Base-by-base conservation (phyloP, 768 basidiomycete species). In the Russula sp. region DNA sequence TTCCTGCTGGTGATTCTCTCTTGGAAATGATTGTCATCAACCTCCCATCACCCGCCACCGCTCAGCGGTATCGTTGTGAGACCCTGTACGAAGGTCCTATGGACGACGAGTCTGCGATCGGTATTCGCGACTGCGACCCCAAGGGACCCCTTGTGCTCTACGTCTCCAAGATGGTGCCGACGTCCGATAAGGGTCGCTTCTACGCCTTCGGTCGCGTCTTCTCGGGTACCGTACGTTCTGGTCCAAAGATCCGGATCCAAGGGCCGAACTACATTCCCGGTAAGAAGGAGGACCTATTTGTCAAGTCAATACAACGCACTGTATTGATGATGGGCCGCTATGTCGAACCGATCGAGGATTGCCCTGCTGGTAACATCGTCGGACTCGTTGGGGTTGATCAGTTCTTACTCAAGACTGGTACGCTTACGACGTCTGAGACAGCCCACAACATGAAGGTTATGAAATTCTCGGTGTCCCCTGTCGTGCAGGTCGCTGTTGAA, bases 401-500 rank as follows among this genome's bases (percentile, higher is more conserved):
- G 80, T 99, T 98, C 92, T 79, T 99, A 81, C 89, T 99, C 76
- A 99, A 99, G 87, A 94, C 87, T 70, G 97, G 97, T 76, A 99
- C 97, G 67, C 86, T 99, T 73, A 99, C 97, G 66, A 87, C 92
- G 65, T 94, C 94, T 56, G 97, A 98, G 80, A 97, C 94, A 59
- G 97, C 97, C 57, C 97, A 99, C 84, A 99, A 99, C 84, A 97
- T 99, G 94, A 93, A 82, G 81, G 94, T 99, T 78, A 99, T 99
- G 97, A 93, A 90, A 81, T 98, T 98, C 86, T 98, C 95, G 76
- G 97, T 99, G 62, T 98, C 97, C 36, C 97, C 97, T 71, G 97
- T 99, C 82, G 97, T 99, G 52, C 97, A 87, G 76, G 94, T 98
- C 73, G 93, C 97, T 69, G 97, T 99, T 72, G 97, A 99, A 79